These are phyloP conservation scores for Suhomyces faveliae DNA, from an alignment of 805 yeast genomes.

Conservation along the genomic window DNA sequence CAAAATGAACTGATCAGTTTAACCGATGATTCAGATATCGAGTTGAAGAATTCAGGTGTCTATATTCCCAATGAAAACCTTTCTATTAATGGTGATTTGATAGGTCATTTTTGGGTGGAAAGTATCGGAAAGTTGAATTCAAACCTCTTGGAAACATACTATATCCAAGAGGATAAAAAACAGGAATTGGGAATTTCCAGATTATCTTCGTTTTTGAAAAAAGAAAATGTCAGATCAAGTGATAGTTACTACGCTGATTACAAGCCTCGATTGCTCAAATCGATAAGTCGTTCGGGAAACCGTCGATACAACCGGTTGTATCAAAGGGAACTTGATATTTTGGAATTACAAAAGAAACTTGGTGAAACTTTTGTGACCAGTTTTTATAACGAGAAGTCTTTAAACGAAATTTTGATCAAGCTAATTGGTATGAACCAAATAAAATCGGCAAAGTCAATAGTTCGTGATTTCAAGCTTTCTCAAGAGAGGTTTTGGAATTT, in stretches of 20 bases:
- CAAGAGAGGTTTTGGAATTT: conserved; percentile 58
- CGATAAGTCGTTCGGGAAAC: conserved; percentile 20
- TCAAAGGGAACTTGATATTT: conserved; percentile 29
- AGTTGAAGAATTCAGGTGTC: conserved; percentile 15
- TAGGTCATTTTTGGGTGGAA: conserved; percentile 38
- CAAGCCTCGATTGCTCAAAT: conserved; percentile 22
- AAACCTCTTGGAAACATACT: conserved; percentile 26
- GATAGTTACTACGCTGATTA: conserved; percentile 23
- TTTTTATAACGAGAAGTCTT: conserved; percentile 27
- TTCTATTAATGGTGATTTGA: conserved; percentile 37
- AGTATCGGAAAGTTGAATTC: conserved; percentile 25
- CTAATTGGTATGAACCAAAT: conserved; percentile 46
- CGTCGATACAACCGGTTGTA: conserved; percentile 20
- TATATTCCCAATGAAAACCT: conserved; percentile 18
- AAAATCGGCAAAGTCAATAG: conserved; percentile 46
- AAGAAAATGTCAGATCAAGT: conserved; percentile 11
- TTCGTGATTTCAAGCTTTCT: conserved; percentile 53
- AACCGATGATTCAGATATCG: conserved; percentile 29
- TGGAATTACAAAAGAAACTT: conserved; percentile 32
- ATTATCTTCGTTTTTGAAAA: conserved; percentile 18
- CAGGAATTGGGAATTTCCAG: conserved; percentile 16
- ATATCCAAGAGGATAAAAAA: conserved; percentile 30
- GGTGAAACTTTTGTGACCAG: conserved; percentile 34
- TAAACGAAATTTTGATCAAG: conserved; percentile 23
- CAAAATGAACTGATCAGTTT: conserved; percentile 35